These are phyloP conservation scores for Penicillium sp. DNA, from an alignment of 2,329 filamentous ascomycete species.

Conservation along the genomic window DNA sequence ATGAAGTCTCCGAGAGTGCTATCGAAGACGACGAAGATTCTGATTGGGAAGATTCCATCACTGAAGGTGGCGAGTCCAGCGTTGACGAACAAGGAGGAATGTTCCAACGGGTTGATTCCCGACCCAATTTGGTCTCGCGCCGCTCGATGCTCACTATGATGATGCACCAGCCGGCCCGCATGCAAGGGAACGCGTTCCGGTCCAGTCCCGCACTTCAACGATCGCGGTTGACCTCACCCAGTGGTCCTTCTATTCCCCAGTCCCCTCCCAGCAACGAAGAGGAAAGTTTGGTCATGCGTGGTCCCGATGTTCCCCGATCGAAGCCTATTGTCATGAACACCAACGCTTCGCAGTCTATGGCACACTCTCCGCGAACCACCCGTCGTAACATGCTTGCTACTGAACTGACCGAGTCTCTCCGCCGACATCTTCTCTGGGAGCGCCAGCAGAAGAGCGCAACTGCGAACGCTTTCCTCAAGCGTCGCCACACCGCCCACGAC, in stretches of 20 bases:
- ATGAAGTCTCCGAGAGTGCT: conserved; percentile 76
- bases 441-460: conserved; percentile 90
- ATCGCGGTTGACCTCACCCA: conserved; percentile 65
- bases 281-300: conserved; percentile 61
- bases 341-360: conserved; percentile 66
- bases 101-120: conserved; percentile 90
- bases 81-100: conserved; percentile 68
- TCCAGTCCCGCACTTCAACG: conserved; percentile 46
- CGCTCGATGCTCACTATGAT: conserved; percentile 86
- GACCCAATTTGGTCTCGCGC: conserved; percentile 76
- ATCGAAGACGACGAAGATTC: conserved; percentile 69
- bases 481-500: conserved; percentile 85
- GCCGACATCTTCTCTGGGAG: conserved; percentile 90
- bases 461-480: conserved; percentile 82
- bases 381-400: conserved; percentile 93
- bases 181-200: conserved; percentile 59
- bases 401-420: conserved; percentile 87
- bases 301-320: conserved; percentile 64
- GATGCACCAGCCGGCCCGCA: conserved; percentile 76
- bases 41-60: conserved; percentile 65
- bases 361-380: conserved; percentile 86
- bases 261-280: conserved; percentile 59
- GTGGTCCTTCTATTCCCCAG: conserved; percentile 62
- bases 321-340: conserved; percentile 78
- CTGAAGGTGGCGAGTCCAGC: conserved; percentile 79